A percentile compares a stretch with the other conserved stretches of the same genome.
phyloP scores from a whole-genome alignment of 192 early-diverging fungal genomes.

The Coemansia sp. region DNA sequence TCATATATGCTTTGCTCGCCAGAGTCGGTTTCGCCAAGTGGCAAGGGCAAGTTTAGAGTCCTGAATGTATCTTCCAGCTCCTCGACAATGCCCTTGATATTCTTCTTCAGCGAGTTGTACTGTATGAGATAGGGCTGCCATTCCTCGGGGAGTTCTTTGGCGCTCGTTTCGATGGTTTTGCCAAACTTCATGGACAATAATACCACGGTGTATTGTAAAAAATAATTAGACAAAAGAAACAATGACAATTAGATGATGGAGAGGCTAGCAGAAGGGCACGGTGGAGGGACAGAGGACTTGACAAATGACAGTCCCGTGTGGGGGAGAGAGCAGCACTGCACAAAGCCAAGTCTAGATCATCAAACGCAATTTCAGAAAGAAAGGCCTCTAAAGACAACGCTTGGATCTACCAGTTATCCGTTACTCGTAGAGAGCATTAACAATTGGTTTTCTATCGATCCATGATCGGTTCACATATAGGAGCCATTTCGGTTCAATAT shows the following conservation, averaged over 20 bases:
- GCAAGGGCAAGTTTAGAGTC: conserved; percentile 25
- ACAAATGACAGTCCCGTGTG: not conserved
- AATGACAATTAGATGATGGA: not conserved
- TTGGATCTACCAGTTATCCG: not conserved
- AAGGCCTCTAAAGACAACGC: not conserved
- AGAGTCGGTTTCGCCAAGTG: conserved; percentile 6
- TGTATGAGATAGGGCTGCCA: conserved; percentile 76
- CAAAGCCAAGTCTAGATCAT: not conserved
- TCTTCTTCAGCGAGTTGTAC: conserved; percentile 74
- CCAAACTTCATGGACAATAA: conserved; percentile 68
- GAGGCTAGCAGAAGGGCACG: not conserved
- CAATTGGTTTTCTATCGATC: not conserved
- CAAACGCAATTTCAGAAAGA: not conserved
- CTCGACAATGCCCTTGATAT: conserved; percentile 66
- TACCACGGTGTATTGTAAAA: not conserved
- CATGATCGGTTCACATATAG: not conserved
- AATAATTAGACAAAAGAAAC: not conserved
- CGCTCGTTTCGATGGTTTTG: conserved; percentile 64
- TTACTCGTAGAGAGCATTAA: not conserved
- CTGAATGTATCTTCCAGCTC: conserved; percentile 59
- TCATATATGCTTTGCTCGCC: not conserved
- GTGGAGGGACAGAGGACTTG: not conserved
- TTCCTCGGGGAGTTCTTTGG: conserved; percentile 66
- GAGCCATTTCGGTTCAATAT: no score
- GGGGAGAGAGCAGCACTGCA: not conserved